These are phyloP conservation scores for Huntiella decipiens DNA, from an alignment of 2,329 filamentous ascomycete genomes.

Conservation along the genomic window DNA sequence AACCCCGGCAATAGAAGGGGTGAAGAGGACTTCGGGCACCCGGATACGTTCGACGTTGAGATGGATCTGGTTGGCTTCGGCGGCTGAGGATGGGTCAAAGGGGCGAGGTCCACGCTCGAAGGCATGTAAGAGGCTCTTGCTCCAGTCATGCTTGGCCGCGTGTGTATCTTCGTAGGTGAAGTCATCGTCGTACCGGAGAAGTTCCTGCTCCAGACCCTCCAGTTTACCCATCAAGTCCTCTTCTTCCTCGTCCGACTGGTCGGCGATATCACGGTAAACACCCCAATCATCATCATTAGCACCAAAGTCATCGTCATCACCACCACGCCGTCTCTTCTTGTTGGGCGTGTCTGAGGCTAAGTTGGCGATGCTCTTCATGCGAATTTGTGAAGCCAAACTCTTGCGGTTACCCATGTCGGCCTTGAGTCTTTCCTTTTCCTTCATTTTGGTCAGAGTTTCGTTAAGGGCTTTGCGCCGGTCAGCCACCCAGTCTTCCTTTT, in stretches of 20 bases:
- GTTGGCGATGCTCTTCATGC: conserved; percentile 96
- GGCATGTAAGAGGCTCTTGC: conserved; percentile 72
- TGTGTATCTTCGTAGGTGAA: conserved; percentile 88
- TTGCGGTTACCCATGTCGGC: conserved; percentile 92
- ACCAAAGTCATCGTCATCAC: conserved; percentile 90
- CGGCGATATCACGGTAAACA: conserved; percentile 82
- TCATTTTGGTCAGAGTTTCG: conserved; percentile 63
- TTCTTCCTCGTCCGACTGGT: conserved; percentile 74
- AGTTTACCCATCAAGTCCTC: conserved; percentile 62
- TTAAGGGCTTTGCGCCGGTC: conserved; percentile 59
- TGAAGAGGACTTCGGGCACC: conserved; percentile 83
- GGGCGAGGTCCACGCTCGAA: conserved; percentile 78
- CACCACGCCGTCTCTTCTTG: conserved; percentile 69
- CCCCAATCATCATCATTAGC: conserved; percentile 97
- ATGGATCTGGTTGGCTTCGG: conserved; percentile 71
- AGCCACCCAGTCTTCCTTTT: conserved; percentile 72
- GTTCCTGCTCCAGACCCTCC: conserved; percentile 60
- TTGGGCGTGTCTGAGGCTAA: conserved; percentile 74
- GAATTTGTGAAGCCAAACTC: conserved; percentile 84
- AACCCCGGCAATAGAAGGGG: conserved; percentile 75
- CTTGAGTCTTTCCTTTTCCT: conserved; percentile 81
- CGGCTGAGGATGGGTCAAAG: conserved; percentile 61
- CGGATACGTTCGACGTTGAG: conserved; percentile 93
- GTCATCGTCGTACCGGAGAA: conserved; percentile 67
- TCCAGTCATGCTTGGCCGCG: conserved; percentile 90